Evolutionary conservation across 2,329 filamentous ascomycete genomes (phyloP).

Genomic region (Cercospora sp.): DNA sequence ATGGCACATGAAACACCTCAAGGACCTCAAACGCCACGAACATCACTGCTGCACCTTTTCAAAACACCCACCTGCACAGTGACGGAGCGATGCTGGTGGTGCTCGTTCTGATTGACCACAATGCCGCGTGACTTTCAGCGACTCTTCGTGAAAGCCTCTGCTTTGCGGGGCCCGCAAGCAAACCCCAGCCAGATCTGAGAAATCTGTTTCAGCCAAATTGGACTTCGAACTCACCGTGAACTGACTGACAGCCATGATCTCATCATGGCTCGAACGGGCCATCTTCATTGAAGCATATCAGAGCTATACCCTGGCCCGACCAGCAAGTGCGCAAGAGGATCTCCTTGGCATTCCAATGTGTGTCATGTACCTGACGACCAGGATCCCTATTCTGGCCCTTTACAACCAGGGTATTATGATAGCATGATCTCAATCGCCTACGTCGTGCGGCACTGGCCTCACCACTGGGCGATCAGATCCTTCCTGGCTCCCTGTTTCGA

Average conservation of each 20-base stretch:
- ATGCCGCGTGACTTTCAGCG: neutral
- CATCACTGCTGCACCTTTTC: neutral
- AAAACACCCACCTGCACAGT: neutral
- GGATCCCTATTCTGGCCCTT: neutral
- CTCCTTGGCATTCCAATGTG: slow-evolving; percentile 5
- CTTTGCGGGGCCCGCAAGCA: slow-evolving; percentile 3
- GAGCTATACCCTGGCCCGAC: slow-evolving; percentile 7
- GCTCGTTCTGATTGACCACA: neutral
- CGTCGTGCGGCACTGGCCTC: neutral
- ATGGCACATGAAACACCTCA: neutral
- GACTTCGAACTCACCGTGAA: neutral
- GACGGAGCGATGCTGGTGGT: neutral
- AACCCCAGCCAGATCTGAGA: neutral
- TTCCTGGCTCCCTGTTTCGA: slow-evolving; percentile 6
- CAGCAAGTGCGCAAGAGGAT: neutral
- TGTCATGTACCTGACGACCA: slow-evolving; percentile 1
- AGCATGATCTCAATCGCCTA: slow-evolving; percentile 2
- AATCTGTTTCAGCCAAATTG: slow-evolving; percentile 14
- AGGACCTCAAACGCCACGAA: neutral
- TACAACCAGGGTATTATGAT: neutral
- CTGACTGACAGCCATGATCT: slow-evolving; percentile 1
- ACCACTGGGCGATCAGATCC: slow-evolving; percentile 3
- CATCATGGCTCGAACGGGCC: slow-evolving; percentile 5
- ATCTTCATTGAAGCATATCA: slow-evolving; percentile 9
- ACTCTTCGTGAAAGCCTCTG: neutral